These are phyloP conservation scores for Didymella segeticola DNA, from an alignment of 2,329 filamentous ascomycete genomes.

Conservation along the genomic window DNA sequence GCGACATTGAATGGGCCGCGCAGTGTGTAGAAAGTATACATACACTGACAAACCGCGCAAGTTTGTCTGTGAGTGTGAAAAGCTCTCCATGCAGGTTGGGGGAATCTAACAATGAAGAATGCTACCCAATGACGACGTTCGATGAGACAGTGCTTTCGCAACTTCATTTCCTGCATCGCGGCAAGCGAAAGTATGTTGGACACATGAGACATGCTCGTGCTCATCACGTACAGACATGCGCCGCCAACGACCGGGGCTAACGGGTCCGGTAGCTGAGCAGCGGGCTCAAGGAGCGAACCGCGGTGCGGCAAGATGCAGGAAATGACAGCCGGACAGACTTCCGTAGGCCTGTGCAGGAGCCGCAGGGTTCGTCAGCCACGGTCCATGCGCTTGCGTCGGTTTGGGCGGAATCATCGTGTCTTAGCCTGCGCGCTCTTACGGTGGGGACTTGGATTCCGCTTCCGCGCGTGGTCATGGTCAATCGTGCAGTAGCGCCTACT, in stretches of 20 bases:
- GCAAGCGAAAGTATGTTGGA: slow-evolving; percentile 1
- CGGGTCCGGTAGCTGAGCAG: slow-evolving; percentile 15
- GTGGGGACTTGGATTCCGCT: slow-evolving; percentile 29
- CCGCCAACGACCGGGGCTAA: slow-evolving; percentile 9
- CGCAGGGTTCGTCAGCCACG: slow-evolving; percentile 26
- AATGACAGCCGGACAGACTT: slow-evolving; percentile 27
- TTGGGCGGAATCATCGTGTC: slow-evolving; percentile 22
- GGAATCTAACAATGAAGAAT: neutral
- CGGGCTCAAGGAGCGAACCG: slow-evolving; percentile 11
- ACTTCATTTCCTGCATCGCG: neutral
- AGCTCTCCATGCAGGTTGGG: neutral
- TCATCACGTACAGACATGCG: slow-evolving; percentile 25
- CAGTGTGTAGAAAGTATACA: too few relatives aligned
- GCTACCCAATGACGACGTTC: neutral
- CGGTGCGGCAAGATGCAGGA: slow-evolving; percentile 26
- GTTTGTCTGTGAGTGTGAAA: neutral
- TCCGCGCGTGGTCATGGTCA: slow-evolving; percentile 34
- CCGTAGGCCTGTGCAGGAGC: slow-evolving; percentile 25
- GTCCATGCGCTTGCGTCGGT: slow-evolving; percentile 31
- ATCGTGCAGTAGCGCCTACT: slow-evolving; percentile 37
- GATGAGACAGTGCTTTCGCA: neutral
- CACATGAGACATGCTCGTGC: slow-evolving; percentile 18
- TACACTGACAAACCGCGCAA: too few relatives aligned
- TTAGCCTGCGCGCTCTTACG: slow-evolving; percentile 30
- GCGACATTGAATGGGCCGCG: too few relatives aligned